These are phyloP conservation scores for Pseudopyricularia javanii DNA, from an alignment of 2,329 filamentous ascomycete genomes.

Conservation along the genomic window DNA sequence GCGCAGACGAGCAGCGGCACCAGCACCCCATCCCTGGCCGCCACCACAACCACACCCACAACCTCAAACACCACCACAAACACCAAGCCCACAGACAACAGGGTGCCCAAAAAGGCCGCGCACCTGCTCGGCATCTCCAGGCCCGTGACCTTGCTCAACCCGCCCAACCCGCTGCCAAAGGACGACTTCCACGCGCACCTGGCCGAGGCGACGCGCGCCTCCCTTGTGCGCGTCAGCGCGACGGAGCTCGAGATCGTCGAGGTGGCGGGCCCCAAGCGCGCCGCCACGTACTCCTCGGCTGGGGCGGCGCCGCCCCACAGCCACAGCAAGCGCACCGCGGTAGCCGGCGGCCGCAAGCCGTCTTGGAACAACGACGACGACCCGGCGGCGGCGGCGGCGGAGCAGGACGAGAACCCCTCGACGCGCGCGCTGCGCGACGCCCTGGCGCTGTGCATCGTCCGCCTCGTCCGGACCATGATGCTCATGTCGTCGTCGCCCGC, in stretches of 20 bases:
- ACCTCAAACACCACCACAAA: background rate
- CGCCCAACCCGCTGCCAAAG: background rate
- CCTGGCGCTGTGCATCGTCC: slow-evolving; percentile 35
- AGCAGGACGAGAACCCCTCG: slow-evolving; percentile 4
- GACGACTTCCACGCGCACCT: background rate
- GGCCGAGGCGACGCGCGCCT: background rate
- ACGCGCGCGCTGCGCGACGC: slow-evolving; percentile 34
- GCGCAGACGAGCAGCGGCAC: background rate
- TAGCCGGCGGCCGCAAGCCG: background rate
- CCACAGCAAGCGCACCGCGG: background rate
- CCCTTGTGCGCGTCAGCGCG: background rate
- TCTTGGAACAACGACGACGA: background rate
- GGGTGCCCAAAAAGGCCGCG: slow-evolving; percentile 39
- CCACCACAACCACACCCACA: background rate
- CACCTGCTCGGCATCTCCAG: slow-evolving; percentile 32
- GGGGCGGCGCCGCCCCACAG: background rate
- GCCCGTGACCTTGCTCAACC: slow-evolving; percentile 6
- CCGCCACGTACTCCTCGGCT: background rate
- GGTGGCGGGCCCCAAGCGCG: background rate
- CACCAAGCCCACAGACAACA: slow-evolving; percentile 6
- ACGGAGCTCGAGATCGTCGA: background rate
- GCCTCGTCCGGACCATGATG: slow-evolving; percentile 35
- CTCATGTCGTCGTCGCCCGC: background rate
- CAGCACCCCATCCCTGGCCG: background rate
- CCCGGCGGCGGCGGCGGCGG: background rate